Evolutionary conservation across 177 flowering plant genomes (phyloP), one percentile per base, ranked within the genome.

Genomic region (Vitis hybrid): DNA sequence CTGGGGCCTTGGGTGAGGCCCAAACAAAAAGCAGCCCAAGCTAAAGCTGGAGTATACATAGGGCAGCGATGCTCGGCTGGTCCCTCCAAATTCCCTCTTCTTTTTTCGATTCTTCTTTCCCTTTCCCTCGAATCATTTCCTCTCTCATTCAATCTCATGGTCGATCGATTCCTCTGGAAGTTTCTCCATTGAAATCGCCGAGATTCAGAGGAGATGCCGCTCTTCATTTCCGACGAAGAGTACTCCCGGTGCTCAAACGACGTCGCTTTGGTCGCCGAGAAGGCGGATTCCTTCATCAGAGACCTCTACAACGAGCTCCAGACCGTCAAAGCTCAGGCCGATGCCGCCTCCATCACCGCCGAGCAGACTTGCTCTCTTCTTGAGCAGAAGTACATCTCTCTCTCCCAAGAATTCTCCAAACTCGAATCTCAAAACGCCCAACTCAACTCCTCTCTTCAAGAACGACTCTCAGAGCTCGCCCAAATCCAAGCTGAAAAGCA

Each of bases 171-270:
- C 8, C 17, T 15, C n/a, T 54, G 15, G 8, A 17, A 17, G 57
- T 17, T 6, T 46, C 51, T 46, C 20, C 18, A 11, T 63, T 27
- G 48, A 51, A 10, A 4, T 49, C 55, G 5, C 13, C 11, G 1
- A 46, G 46, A 9, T 7, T 15, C 18, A n/a, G 3, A 3, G 49
- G 24, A 32, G 71, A 93, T 93, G 97, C 95, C 95, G 63, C 77
- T 91, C 9, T 95, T 95, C 85, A 66, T 93, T 61, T 73, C 98
- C 61, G 94, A 93, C 54, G 97, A 91, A 71, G 99, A 93, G 72
- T 81, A 80, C 74, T 68, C 78, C 55, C 82, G 81, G 11, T 81
- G 75, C 75, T 66, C 85, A 15, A 65, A 70, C 73, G 86, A 95
- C 71, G 81, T 76, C 46, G 64, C 73, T 1, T 24, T 82, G 20